Evolutionary conservation across 2,329 filamentous ascomycete species (phyloP), one percentile per base, ranked within the genome.

Genomic region (Hymenoscyphus occultus): DNA sequence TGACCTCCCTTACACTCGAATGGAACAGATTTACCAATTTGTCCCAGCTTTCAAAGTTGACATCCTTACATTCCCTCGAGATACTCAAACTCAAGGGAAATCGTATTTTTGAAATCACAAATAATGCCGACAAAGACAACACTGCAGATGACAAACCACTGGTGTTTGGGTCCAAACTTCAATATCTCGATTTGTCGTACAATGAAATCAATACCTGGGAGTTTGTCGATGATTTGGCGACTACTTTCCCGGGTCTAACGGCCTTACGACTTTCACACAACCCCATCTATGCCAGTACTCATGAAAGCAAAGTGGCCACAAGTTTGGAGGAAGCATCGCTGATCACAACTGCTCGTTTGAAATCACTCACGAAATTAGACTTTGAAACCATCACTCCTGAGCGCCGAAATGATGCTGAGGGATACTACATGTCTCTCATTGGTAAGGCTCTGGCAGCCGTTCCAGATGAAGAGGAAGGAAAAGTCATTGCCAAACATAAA

Each of bases 361-460:
- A 84, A 0, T 79, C 80, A 1, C 83, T 98, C 10, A 83, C 83
- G 62, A 82, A 81, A 0, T 83, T 97, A 39, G 95, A 95, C 75
- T 92, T 91, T 75, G 88, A 87, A 68, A 79, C 80, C 16, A 88
- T 98, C 70, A 88, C 87, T 0, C 71, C 81, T 0, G 86, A 89
- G 54, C 93, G 98, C 75, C 87, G 94, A 19, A 83, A 86, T 62
- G 95, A 98, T 73, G 93, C 93, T 4, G 95, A 98, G 72, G 89
- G 94, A 73, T 99, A 96, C 76, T 99, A 99, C 76, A 85, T 98
- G 12, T 91, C 89, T 0, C 85, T 90, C 62, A 95, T 97, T 65
- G 90, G 85, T 12, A 88, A 87, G 68, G 91, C 95, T 74, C 80
- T 97, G 48, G 83, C 87, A 0, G 79, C 82, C 3, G 83, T 86